Percentiles rank a stretch among this genome's conserved stretches.
Evolutionary conservation across 106 monocot species (phyloP).

Genomic region (Dioscorea dumetorum): DNA sequence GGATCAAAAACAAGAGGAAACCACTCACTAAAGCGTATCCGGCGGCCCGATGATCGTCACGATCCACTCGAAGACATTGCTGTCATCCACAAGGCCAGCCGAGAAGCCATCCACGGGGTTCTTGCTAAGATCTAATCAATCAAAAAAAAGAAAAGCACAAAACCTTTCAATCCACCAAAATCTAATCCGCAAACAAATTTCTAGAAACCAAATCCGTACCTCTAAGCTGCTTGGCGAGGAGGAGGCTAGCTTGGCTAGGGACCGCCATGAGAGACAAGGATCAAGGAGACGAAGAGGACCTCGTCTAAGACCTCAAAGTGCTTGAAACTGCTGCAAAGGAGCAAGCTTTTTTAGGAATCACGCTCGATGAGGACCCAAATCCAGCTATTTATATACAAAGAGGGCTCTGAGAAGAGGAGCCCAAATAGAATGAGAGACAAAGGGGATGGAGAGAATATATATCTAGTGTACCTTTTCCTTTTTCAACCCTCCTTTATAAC

Average conservation of each 20-base stretch:
- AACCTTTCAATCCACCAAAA: not conserved
- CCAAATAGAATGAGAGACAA: no score
- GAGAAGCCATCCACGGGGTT: slow-evolving; percentile 79
- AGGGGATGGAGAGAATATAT: no score
- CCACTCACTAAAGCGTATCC: slow-evolving; percentile 60
- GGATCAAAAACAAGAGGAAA: not conserved
- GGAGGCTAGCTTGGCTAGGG: slow-evolving; percentile 41
- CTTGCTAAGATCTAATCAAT: slow-evolving; percentile 56
- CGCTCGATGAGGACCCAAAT: no score
- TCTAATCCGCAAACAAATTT: not conserved
- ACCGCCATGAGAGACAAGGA: slow-evolving; percentile 15
- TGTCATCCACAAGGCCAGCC: slow-evolving; percentile 65
- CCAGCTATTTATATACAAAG: no score
- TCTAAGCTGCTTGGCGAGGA: slow-evolving; percentile 55
- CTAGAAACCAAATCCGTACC: slow-evolving; percentile 18
- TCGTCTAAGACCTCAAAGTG: slow-evolving; percentile 15
- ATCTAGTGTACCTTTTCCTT: no score
- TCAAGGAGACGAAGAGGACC: slow-evolving; percentile 32
- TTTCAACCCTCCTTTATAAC: no score
- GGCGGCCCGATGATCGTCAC: slow-evolving; percentile 77
- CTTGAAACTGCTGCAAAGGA: no score
- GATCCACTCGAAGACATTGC: slow-evolving; percentile 69
- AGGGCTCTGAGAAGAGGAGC: no score
- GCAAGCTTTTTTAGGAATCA: no score
- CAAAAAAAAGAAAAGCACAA: slow-evolving; percentile 1